These are phyloP conservation scores for Peniophora sp. DNA, from an alignment of 1,284 basidiomycete genomes.

Conservation along the genomic window DNA sequence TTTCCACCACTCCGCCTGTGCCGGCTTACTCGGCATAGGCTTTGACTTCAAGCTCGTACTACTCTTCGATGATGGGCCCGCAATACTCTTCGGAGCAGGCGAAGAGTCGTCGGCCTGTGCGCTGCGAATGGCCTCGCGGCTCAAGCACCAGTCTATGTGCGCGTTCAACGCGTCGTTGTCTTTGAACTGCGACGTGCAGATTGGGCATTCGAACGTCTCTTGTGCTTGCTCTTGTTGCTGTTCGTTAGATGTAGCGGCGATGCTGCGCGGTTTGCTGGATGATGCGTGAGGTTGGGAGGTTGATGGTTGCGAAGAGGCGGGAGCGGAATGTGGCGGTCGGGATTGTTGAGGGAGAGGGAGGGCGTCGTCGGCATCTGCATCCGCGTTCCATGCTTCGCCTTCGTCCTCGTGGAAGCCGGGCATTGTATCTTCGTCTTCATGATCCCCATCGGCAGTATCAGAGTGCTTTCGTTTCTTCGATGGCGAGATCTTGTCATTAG, in stretches of 20 bases:
- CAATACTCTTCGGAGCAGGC: slow-evolving; percentile 12
- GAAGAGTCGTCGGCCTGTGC: slow-evolving; percentile 35
- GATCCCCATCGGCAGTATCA: slow-evolving; percentile 15
- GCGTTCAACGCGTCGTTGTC: slow-evolving; percentile 65
- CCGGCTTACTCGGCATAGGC: too few relatives aligned
- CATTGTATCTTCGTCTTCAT: slow-evolving; percentile 37
- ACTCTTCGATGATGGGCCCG: background rate
- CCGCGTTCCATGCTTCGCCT: slow-evolving; percentile 19
- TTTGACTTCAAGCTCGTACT: too few relatives aligned
- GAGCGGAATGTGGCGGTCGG: slow-evolving; percentile 3
- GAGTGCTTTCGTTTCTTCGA: slow-evolving; percentile 33
- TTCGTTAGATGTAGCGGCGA: background rate
- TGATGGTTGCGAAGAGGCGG: background rate
- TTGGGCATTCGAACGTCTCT: slow-evolving; percentile 45
- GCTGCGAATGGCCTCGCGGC: slow-evolving; percentile 57
- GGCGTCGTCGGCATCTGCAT: slow-evolving; percentile 8
- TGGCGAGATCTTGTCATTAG: slow-evolving; percentile 20
- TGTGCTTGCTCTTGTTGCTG: background rate
- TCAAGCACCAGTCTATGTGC: slow-evolving; percentile 74
- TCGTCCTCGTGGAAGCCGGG: slow-evolving; percentile 47
- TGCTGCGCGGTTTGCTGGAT: background rate
- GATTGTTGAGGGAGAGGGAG: background rate
- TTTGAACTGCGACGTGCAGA: slow-evolving; percentile 49
- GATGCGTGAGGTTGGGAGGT: background rate
- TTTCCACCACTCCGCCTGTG: slow-evolving; percentile 8